Evolutionary conservation across 257 asterid genomes (phyloP), one percentile per base, ranked within the genome.

Genomic region (Ajuga chamaepitys): DNA sequence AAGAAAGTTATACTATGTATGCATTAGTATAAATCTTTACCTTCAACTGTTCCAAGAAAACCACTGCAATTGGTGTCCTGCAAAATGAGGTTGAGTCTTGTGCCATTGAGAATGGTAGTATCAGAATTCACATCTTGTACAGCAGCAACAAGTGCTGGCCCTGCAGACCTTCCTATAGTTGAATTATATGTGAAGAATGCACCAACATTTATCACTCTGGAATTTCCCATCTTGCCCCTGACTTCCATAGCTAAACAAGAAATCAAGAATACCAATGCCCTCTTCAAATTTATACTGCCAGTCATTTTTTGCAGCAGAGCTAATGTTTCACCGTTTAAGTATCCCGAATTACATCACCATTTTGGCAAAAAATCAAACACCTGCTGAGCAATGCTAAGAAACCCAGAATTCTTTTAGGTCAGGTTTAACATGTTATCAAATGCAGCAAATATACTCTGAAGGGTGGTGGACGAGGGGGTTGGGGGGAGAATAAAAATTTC

Each of bases 1-100:
- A 22, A 24, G 12, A 45, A 7, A 4, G 41, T 12, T 17, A 44
- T 13, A 44, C n/a, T n/a, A n/a, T n/a, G n/a, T n/a, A n/a, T n/a
- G n/a, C 58, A 63, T 44, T 16, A 59, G 14, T 9, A 26, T 35
- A 9, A 38, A 7, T 11, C n/a, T 5, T 61, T 82, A 93, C 97
- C 97, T 78, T 87, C 97, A 75, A 89, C 71, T 13, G 86, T 87
- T 58, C 95, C 99, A 67, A 85, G 54, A 74, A 87, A 93, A 9
- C 87, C 95, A 72, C 97, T 93, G 88, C 97, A 93, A 51, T 89
- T 89, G 4, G 99, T 93, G 62, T 93, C 96, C 78, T 80, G 91
- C 59, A 86, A 35, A 18, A 86, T 70, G 65, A 93, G 88, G 41
- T 79, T 87, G 70, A 93, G 70, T 48, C 75, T 81, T 4, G 83